phyloP scores from a whole-genome alignment of 805 yeast species.

The Hanseniaspora nectarophila region DNA sequence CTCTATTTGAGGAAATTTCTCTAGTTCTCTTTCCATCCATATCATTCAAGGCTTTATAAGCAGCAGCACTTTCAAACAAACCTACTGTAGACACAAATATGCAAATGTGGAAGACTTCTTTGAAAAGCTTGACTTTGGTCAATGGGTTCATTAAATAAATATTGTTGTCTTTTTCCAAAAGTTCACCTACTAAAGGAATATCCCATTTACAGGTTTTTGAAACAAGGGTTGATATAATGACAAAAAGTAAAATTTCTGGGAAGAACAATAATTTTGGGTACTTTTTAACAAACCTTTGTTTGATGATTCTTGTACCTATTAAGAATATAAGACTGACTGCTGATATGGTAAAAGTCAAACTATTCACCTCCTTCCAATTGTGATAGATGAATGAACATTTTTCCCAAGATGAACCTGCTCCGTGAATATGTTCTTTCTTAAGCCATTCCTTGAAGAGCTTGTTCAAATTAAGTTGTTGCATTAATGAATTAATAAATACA shows the following conservation, averaged over 20 bases:
- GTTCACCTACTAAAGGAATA: slow-evolving; percentile 12
- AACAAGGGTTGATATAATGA: slow-evolving; percentile 4
- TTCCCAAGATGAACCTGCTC: slow-evolving; percentile 13
- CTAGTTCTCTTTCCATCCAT: slow-evolving; percentile 14
- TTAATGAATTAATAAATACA: slow-evolving; percentile 9
- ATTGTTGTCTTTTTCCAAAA: slow-evolving; percentile 4
- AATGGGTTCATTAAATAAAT: slow-evolving; percentile 13
- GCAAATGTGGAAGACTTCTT: slow-evolving; percentile 12
- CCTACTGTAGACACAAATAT: slow-evolving; percentile 13
- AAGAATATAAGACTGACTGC: slow-evolving; percentile 1
- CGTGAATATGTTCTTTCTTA: slow-evolving; percentile 7
- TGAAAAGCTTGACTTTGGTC: slow-evolving; percentile 1
- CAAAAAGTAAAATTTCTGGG: slow-evolving; percentile 13
- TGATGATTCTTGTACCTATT: slow-evolving; percentile 9
- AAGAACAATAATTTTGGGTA: slow-evolving; percentile 9
- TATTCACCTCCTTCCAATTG: slow-evolving; percentile 3
- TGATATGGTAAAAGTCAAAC: slow-evolving; percentile 4
- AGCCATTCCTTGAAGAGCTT: slow-evolving; percentile 5
- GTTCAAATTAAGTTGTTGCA: slow-evolving; percentile 8
- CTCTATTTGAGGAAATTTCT: slow-evolving; percentile 14
- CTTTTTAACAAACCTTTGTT: slow-evolving; percentile 3
- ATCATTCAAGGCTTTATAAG: slow-evolving; percentile 12
- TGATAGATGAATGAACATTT: slow-evolving; percentile 11
- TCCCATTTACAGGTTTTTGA: slow-evolving; percentile 8
- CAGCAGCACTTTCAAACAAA: slow-evolving; percentile 15